Base-by-base conservation (phyloP, 345 rosid genomes). In the Euclidium syriacum region DNA sequence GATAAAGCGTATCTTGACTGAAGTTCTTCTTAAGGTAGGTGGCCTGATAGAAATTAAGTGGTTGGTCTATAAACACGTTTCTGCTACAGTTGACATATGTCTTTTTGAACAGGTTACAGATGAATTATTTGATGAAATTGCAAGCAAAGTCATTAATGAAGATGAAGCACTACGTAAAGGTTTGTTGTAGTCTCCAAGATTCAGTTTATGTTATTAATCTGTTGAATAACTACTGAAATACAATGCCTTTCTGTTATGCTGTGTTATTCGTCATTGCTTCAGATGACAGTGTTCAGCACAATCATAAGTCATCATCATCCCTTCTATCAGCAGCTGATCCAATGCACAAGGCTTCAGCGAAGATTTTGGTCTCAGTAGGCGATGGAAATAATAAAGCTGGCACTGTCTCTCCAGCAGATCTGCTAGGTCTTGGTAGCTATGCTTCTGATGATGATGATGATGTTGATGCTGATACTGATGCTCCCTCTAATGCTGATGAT, bases 121-220 rank as follows among this genome's bases (percentile, higher is more conserved):
- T 79, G 96, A 86, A 69, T 75, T 95, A 30, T 90, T 88, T 78
- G 89, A 79, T 81, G 98, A 95, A 83, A 95, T 95, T 75, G 99
- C 98, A 1, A 85, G 83, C 27, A 86, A 90, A 73, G 90, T 95
- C 67, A 83, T 95, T 42, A 59, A 71, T 47, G 99, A 90, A 75
- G 98, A 90, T 73, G 83, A 81, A 73, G 59, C 52, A 23, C 56
- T 50, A 16, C 62, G 58, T 65, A 88, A 83, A 77, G 90, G 97
- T 87, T 73, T 71, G 60, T 43, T 42, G 33, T 50, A 23, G 19
- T 50, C 53, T 24, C 44, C 32, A 22, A 56, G 62, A 47, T 60
- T 34, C n/a, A 44, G 62, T 30, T 22, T 55, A 6, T 35, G 47
- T 25, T 33, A 33, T 27, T 12, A 49, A 15, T 42, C 12, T 26